These are phyloP conservation scores for Leishmania arabica DNA, from an alignment of 208 protist genomes.

Conservation along the genomic window DNA sequence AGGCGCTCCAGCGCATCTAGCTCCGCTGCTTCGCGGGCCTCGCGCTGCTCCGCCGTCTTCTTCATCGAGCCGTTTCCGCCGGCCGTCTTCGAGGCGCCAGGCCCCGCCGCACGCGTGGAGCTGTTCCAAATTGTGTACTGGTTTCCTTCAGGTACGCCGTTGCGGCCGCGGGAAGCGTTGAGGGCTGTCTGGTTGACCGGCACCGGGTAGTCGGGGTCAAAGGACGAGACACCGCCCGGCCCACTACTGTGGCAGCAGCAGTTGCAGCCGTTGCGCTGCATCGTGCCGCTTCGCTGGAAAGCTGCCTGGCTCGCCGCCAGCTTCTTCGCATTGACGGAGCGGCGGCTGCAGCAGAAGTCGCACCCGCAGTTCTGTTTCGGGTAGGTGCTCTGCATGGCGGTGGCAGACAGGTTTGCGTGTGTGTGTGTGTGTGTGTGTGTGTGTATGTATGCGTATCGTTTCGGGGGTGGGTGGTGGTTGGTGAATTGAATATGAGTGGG, in stretches of 20 bases:
- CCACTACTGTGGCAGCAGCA: conserved; percentile 51
- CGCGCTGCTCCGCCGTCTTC: conserved; percentile 44
- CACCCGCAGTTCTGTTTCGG: conserved; percentile 81
- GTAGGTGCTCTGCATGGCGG: conserved; percentile 30
- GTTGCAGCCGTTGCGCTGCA: conserved; percentile 56
- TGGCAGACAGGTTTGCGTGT: conserved; percentile 55
- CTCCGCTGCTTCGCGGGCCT: conserved; percentile 60
- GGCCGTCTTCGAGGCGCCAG: conserved; percentile 8
- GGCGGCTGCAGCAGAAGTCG: conserved; percentile 85
- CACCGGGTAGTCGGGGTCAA: conserved; percentile 74
- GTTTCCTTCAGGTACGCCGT: conserved; percentile 50
- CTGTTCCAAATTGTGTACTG: conserved; percentile 49
- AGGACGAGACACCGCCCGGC: conserved; percentile 27
- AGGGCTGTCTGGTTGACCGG: conserved; percentile 84
- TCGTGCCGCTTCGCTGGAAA: conserved; percentile 22
- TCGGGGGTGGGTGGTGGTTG: neutral
- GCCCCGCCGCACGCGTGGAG: conserved; percentile 6
- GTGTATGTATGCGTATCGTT: neutral
- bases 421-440: neutral
- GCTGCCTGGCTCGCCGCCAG: conserved; percentile 49
- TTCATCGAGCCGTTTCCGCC: neutral
- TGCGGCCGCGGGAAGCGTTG: conserved; percentile 72
- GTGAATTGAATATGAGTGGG: neutral
- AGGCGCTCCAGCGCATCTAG: conserved; percentile 88
- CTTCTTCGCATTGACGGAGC: conserved; percentile 81